Base-by-base conservation (phyloP, 1,139 yeast genomes). In the Geotrichum citri-aurantii region DNA sequence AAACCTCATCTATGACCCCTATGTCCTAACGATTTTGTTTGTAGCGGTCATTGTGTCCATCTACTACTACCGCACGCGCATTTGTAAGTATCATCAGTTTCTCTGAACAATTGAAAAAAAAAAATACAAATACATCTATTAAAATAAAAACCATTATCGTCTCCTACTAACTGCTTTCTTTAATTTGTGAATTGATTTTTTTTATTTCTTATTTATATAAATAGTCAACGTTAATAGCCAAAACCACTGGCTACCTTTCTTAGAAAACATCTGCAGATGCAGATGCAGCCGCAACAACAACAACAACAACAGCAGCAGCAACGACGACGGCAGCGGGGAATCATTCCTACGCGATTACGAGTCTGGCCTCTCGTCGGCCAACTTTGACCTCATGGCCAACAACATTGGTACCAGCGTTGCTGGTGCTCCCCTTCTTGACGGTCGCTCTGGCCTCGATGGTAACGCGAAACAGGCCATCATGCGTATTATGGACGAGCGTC, bases 391-490 rank as follows among this genome's bases (percentile, higher is more conserved):
- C 14, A 14, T 37, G 14, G 42, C 42, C 19, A n/a, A 37, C 17
- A 37, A 37, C 17, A 37, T 37, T 37, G 42, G 42, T 6, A 11
- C 42, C 42, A 37, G 42, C 6, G 42, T 7, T 17, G 65, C 74
- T n/a, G 77, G 79, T 52, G 65, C 75, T n/a, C 70, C 72, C 14
- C 74, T 74, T 40, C 74, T 74, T 40, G 96, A 88, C 66, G 54
- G 74, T 0, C 78, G 95, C 58, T 68, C 73, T 17, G 95, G 95
- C 0, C 75, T 88, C 50, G 84, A 82, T 69, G 81, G 76, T 47
- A 68, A 63, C 5, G 82, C 87, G 2, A 84, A 83, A 67, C 66
- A 66, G 14, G 79, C 76, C 57, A 82, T 88, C 17, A 73, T 75
- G 61, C 65, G 71, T 44, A 75, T 87, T 23, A 88, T 88, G 95